Evolutionary conservation across 2,329 filamentous ascomycete genomes (phyloP).

Genomic region (Phyllosticta paracitricarpa): DNA sequence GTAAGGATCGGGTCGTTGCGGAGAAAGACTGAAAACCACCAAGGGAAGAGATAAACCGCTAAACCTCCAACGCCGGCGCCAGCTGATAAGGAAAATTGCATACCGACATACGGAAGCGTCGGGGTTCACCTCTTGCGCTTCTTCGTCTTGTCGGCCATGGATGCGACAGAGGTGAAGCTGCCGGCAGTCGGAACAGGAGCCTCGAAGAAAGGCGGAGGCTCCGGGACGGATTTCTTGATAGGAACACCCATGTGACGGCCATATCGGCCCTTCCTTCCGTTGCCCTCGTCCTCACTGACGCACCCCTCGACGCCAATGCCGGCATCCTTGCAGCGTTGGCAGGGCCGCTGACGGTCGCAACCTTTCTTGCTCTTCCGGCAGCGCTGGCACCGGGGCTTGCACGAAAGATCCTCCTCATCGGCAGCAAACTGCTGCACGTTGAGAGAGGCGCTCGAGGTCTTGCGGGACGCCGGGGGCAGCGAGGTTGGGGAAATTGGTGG

Average conservation of each 20-base stretch:
- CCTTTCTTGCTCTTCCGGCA: constrained; percentile 99
- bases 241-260: constrained; percentile 59
- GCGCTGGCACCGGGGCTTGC: constrained; percentile 92
- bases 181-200: constrained; percentile 13
- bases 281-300: constrained; percentile 94
- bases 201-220: constrained; percentile 25
- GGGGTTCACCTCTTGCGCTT: constrained; percentile 53
- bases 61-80: constrained; percentile 9
- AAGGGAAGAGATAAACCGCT: constrained; percentile 4
- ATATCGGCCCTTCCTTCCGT: constrained; percentile 91
- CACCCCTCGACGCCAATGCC: constrained; percentile 89
- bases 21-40: background rate
- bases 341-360: constrained; percentile 91
- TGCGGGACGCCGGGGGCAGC: constrained; percentile 59
- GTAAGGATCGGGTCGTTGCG: constrained; percentile 9
- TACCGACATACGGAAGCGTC: background rate
- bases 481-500: constrained; percentile 48
- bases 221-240: constrained; percentile 47
- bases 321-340: constrained; percentile 89
- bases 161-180: constrained; percentile 17
- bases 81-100: constrained; percentile 2
- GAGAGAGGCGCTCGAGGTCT: constrained; percentile 62
- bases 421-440: constrained; percentile 52
- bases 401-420: constrained; percentile 84
- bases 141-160: constrained; percentile 49